Conservation (phyloP, 176 grass and related monocot species). For the Cocos nucifera region DNA sequence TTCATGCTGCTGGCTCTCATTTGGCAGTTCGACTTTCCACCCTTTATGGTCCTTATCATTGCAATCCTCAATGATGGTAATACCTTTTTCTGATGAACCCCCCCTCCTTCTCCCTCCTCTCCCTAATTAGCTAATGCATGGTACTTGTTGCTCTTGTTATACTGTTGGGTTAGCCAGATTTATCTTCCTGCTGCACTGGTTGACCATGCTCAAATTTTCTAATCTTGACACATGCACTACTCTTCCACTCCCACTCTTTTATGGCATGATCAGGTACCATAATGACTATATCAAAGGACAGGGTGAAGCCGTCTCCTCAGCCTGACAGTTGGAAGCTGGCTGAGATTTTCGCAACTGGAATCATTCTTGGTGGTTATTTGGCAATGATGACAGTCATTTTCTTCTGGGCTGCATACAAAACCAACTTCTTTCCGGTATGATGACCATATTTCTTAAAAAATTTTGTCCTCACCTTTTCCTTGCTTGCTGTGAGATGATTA, state of each 20-base stretch:
- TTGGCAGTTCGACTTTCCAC: conserved; percentile 71
- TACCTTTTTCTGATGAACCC: background rate
- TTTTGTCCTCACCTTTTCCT: no score
- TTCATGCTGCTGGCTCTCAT: conserved; percentile 77
- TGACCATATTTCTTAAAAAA: no score
- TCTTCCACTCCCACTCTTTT: background rate
- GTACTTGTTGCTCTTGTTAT: no score
- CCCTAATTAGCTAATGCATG: no score
- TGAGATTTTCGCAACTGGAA: conserved; percentile 68
- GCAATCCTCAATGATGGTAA: conserved; percentile 73
- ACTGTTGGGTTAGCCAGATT: no score
- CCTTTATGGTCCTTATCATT: conserved; percentile 81
- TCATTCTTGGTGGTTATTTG: conserved; percentile 62
- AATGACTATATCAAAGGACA: conserved; percentile 82
- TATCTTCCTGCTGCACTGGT: no score
- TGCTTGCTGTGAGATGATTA: no score
- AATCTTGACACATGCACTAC: no score
- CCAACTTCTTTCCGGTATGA: conserved; percentile 57
- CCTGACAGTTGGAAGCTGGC: conserved; percentile 68
- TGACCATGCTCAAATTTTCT: no score
- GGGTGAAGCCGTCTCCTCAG: conserved; percentile 63
- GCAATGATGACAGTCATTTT: conserved; percentile 78
- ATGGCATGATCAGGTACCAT: conserved; percentile 43
- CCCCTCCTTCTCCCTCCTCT: background rate
- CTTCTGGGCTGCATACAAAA: conserved; percentile 67